Evolutionary conservation across 345 rosid genomes (phyloP).

Genomic region (Mangifera indica): DNA sequence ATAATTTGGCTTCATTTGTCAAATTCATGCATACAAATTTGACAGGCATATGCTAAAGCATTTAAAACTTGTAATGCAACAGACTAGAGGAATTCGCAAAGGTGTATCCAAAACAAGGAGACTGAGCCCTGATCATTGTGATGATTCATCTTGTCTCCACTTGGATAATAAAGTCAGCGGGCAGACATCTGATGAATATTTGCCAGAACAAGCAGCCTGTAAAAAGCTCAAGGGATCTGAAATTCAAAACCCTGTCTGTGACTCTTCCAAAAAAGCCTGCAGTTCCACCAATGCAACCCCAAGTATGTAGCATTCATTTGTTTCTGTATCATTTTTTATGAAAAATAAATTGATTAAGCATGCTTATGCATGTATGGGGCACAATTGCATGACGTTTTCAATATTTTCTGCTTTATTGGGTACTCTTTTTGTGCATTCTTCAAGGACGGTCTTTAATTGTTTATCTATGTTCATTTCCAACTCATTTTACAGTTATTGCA

Average conservation of each 20-base stretch:
- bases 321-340: neutral
- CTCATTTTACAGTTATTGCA: constrained; percentile 47
- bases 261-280: constrained; percentile 15
- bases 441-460: neutral
- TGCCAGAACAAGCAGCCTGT: constrained; percentile 9
- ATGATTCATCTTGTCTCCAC: constrained; percentile 14
- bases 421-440: neutral
- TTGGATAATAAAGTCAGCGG: neutral
- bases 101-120: constrained; percentile 33
- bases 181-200: constrained; percentile 25
- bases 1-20: constrained; percentile 1
- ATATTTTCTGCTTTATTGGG: neutral
- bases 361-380: neutral
- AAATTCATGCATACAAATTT: no score
- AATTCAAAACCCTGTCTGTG: constrained; percentile 11
- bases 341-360: neutral
- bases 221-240: constrained; percentile 37
- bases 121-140: constrained; percentile 21
- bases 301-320: constrained; percentile 29
- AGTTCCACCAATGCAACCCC: constrained; percentile 21
- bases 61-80: constrained; percentile 25
- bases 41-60: neutral
- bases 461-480: neutral
- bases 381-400: constrained; percentile 1
- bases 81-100: constrained; percentile 59